Conservation (phyloP, 768 basidiomycete genomes). For the Saitozyma podzolica region DNA sequence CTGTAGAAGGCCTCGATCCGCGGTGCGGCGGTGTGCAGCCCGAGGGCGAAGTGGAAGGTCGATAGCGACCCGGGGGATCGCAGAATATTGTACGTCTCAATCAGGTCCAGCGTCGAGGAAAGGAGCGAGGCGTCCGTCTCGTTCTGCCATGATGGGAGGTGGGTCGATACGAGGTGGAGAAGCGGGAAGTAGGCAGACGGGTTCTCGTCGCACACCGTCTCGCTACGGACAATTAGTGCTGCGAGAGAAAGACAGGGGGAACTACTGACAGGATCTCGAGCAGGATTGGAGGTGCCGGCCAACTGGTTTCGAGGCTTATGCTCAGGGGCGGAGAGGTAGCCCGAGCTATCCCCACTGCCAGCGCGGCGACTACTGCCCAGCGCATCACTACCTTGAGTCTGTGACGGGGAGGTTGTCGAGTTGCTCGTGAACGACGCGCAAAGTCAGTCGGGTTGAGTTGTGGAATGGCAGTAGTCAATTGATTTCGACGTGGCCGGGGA, state of each 20-base stretch:
- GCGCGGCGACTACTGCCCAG: conserved; percentile 1
- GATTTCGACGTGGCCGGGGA: too few species aligned
- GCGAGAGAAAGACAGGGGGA: neutral
- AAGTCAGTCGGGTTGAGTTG: neutral
- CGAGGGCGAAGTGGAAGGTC: conserved; percentile 70
- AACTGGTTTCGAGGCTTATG: conserved; percentile 65
- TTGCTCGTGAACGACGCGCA: neutral
- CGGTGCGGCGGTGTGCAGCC: conserved; percentile 74
- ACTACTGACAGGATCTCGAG: conserved; percentile 66
- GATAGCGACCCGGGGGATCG: conserved; percentile 59
- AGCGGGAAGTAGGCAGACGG: conserved; percentile 73
- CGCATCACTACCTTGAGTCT: conserved; percentile 1
- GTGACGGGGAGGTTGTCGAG: too few species aligned
- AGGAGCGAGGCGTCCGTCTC: conserved; percentile 33
- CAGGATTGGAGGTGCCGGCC: conserved; percentile 65
- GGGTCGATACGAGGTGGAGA: conserved; percentile 64
- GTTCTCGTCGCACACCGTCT: conserved; percentile 74
- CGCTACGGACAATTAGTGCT: conserved; percentile 58
- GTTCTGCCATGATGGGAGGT: conserved; percentile 22
- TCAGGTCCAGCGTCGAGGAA: conserved; percentile 23
- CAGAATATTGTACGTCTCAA: conserved; percentile 55
- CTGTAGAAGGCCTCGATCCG: conserved; percentile 81
- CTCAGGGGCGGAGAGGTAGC: conserved; percentile 59
- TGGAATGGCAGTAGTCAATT: too few species aligned
- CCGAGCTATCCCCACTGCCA: conserved; percentile 5